Evolutionary conservation across 495 filamentous ascomycete species (phyloP), one percentile per base, ranked within the genome.

Genomic region (Bryoglossum gracile): DNA sequence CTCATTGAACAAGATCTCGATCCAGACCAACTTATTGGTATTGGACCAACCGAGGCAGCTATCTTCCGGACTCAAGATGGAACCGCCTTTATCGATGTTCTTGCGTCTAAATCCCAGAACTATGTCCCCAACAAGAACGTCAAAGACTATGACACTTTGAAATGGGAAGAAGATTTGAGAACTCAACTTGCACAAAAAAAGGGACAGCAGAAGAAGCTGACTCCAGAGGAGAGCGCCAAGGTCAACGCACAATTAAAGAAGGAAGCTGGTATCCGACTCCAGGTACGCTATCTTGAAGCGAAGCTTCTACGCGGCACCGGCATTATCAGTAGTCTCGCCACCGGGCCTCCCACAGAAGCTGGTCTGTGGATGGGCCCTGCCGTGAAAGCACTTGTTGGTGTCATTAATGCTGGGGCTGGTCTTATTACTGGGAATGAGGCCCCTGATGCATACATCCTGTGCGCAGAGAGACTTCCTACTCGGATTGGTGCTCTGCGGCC

Each of bases 151-250:
- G 86, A 97, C 57, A 95, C 87, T 1, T 60, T 95, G 41, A 96
- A 95, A 67, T 98, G 92, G 92, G 92, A 98, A 64, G 82, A 86
- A 58, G 92, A 97, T 48, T 75, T 97, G n/a, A 69, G 89, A 39
- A 76, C 78, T 26, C 89, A 97, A 58, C 68, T 98, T 33, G 90
- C 88, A 18, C 72, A 86, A 55, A 98, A 96, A 72, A 92, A 89
- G 67, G 94, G 94, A 2, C 78, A 86, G 32, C 81, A 89, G 55
- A 89, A 85, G 70, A 97, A 96, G 66, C 79, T 97, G 25, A 91
- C 86, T 0, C 66, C 84, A 0, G 90, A 95, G 28, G 91, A 98
- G 57, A 84, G 83, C 52, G 74, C 81, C 26, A 96, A 90, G 61
- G 88, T 97, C 48, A 90, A 94, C 25, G 86, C 86, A 24, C 92